Evolutionary conservation across 2,329 filamentous ascomycete species (phyloP), one percentile per base, ranked within the genome.

Genomic region (Neofusicoccum sp.): DNA sequence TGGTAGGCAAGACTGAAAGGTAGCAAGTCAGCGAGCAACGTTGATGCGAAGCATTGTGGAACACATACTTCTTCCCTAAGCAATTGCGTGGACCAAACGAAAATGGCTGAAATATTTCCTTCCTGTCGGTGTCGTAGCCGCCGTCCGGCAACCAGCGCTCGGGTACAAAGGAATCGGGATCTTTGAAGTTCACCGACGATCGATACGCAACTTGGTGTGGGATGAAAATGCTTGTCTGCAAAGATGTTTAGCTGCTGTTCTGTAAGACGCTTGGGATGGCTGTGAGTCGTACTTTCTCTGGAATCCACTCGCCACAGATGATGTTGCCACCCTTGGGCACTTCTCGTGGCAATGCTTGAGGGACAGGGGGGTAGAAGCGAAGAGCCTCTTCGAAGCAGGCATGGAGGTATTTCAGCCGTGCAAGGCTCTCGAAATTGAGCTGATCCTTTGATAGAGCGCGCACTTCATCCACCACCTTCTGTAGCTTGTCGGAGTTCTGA

Each of bases 361-460:
- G 68, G 2, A 75, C 73, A 0, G 77, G 76, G 0, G 78, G 78
- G 48, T 78, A 79, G 3, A 78, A 44, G 7, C 78, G 72, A 33
- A 79, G 65, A 0, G 69, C 68, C 62, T 80, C 78, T 26, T 78
- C 74, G 6, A 80, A 65, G 40, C 73, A 74, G 0, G 75, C 76
- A 11, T 70, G 67, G 9, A 79, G 56, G 60, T 76, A 79, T 0
- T 67, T 66, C 12, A 79, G 62, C 2, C 69, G 62, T 12, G 67
- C 65, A 1, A 73, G 61, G 3, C 61, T 56, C 4, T 68, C 63
- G 62, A 78, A 67, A 8, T 62, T 71, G 56, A 79, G 77, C 3
- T 76, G 71, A 1, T 71, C 68, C 4, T 61, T 59, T 20, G 53
- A 64, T 1, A 67, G 44, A 6, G 57, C 53, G 4, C 73, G 67